Evolutionary conservation across 2,329 filamentous ascomycete species (phyloP), one percentile per base, ranked within the genome.

Genomic region (Fusarium sp.): DNA sequence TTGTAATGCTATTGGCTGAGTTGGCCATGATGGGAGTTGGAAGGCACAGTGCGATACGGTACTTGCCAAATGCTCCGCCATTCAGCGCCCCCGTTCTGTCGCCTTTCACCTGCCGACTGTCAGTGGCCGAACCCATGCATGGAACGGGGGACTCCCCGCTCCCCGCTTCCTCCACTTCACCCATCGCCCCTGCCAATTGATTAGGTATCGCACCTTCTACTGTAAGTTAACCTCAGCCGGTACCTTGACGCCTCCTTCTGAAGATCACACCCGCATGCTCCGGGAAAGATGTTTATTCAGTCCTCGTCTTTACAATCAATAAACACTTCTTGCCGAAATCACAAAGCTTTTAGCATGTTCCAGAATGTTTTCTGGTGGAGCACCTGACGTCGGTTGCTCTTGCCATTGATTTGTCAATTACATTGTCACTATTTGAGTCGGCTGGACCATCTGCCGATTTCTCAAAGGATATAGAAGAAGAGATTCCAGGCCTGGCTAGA

Each of bases 81-180:
- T 72, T 71, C 57, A 72, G 64, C 69, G 41, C 42, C 61, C 54
- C 61, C 61, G 25, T 32, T 27, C 27, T 29, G 24, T 42, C 56
- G 61, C 63, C 61, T 66, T 66, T 24, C 37, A 32, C 48, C 57
- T 53, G 45, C 59, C 44, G 47, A 32, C 22, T 69, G 65, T 58
- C 40, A 71, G 56, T 66, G 53, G 55, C 7, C 34, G 12, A 47
- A 20, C 34, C 34, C 34, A n/a, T 37, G 18, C 44, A 46, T 29
- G 22, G 25, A 59, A 67, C 29, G 45, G 48, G 51, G 61, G 52
- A 57, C 51, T n/a, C 34, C 24, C 34, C 55, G 24, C 37, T 48
- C 61, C 42, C 59, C 59, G 24, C 42, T 41, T 46, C 44, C 44
- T 27, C 27, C 27, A n/a, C 25, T 64, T 40, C 59, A 49, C 14